Base-by-base conservation (phyloP, 192 early-diverging fungal species). In the Diversispora epigaea region DNA sequence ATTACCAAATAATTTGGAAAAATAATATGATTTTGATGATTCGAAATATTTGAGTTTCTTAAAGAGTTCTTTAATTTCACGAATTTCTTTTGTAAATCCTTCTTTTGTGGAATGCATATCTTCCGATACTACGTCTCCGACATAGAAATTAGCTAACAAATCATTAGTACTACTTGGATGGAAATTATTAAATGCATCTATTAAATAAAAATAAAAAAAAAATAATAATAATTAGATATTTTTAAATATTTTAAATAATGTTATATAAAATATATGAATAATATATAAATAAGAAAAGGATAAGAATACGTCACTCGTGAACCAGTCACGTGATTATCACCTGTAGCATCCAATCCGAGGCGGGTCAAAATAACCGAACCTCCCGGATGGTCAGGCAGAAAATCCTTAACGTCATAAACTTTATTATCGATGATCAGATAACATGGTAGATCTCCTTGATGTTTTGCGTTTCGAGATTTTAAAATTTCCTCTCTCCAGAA, bases 361-460 rank as follows among this genome's bases (percentile, higher is more conserved):
- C 91, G 91, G 11, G 92, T 92, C 73, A 91, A 79, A 62, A 92
- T 85, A 3, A 93, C 92, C 21, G 77, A 80, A 71, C 92, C 92
- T 73, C 93, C 93, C 62, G 93, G 93, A 78, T 94, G 93, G 72
- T 89, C 90, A 64, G 75, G 73, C 17, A 89, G 73, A 77, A 94
- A 93, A 41, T 91, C 91, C n/a, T 85, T 82, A 43, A 94, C 79
- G 84, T 94, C 91, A 75, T 93, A 93, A 2, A 94, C 86, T 73
- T 93, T 93, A 80, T 88, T 86, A 77, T 93, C 85, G 80, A 93
- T 91, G 57, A 91, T 86, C 58, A 91, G 85, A 69, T 85, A 85
- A 61, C 84, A 83, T 25, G 80, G 83, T 45, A 71, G 66, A 8
- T 80, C 80, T 43, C 80, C 70, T n/a, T 66, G 71, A 67, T 83